Base-by-base conservation (phyloP, 2,329 filamentous ascomycete species). In the Dactylellina leptospora region DNA sequence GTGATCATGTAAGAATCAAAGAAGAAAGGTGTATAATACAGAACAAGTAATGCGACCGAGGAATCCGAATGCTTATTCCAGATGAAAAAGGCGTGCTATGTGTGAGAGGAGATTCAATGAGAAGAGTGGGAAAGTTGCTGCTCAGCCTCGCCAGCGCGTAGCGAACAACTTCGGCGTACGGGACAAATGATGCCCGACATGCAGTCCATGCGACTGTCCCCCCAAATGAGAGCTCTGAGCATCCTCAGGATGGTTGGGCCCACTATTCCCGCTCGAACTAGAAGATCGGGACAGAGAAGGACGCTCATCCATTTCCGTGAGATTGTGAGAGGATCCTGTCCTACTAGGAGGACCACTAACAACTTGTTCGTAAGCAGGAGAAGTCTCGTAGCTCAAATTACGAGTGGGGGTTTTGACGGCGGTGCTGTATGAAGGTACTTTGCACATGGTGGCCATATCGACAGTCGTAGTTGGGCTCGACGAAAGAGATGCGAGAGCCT, bases 381-480 rank as follows among this genome's bases (percentile, higher is more conserved):
- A 82, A 20, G 83, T 82, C 4, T 83, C 79, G 44, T 82, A 82
- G 51, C 81, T 83, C 11, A 82, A 82, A 30, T 84, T 82, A 54
- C 85, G 83, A 13, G 86, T 85, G 3, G 87, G 86, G 0, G 87
- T 86, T 74, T 85, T 86, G 23, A 92, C 86, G 0, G 90, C 90
- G 0, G 90, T 92, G 13, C 85, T 85, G 78, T 93, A 93, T 63
- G 90, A 92, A 0, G 90, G 90, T 1, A 93, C 90, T 74, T 89
- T 89, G 78, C 84, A 89, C 42, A 92, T 81, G 74, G 87, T 85
- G 50, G 85, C 84, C 75, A 91, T 80, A 74, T 90, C 87, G 16
- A 71, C 11, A n/a, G 48, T 42, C 13, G 51, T 18, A 22, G 30
- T 58, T 0, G 66, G 66, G 27, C 64, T 66, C 9, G 62, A 69